Evolutionary conservation across 257 asterid genomes (phyloP).

Genomic region (Solanum boliviense): DNA sequence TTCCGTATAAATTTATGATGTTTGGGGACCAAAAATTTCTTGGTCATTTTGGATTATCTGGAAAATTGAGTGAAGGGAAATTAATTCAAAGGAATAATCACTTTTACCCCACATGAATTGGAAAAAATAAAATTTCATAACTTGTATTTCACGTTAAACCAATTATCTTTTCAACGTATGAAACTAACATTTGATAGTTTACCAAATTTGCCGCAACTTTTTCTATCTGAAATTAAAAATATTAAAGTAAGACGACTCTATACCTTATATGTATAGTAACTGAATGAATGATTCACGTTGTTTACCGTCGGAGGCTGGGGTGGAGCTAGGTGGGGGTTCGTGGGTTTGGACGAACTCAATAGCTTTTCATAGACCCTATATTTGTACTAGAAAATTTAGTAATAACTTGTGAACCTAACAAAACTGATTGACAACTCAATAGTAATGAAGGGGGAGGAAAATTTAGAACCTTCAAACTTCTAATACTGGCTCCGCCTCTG

Average conservation of each 20-base stretch:
- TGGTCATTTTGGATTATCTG: background rate
- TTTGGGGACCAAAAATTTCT: background rate
- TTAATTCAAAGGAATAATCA: background rate
- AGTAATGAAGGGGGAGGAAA: too few relatives aligned
- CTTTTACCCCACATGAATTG: background rate
- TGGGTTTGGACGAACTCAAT: background rate
- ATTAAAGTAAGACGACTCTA: background rate
- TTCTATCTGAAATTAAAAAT: background rate
- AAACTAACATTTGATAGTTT: background rate
- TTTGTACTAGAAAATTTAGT: too few relatives aligned
- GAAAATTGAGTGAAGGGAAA: background rate
- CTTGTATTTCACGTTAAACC: background rate
- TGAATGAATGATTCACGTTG: background rate
- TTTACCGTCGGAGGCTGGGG: background rate
- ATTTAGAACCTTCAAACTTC: too few relatives aligned
- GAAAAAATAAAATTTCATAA: background rate
- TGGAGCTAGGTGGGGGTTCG: fast-evolving
- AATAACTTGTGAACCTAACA: too few relatives aligned
- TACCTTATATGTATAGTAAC: background rate
- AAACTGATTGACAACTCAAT: too few relatives aligned
- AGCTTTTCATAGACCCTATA: too few relatives aligned
- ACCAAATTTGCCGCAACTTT: background rate
- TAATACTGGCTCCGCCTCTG: too few relatives aligned
- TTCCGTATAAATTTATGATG: background rate
- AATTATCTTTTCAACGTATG: background rate